Evolutionary conservation across 129 eudicot genomes (phyloP).

Genomic region (Artemisia tridentata): DNA sequence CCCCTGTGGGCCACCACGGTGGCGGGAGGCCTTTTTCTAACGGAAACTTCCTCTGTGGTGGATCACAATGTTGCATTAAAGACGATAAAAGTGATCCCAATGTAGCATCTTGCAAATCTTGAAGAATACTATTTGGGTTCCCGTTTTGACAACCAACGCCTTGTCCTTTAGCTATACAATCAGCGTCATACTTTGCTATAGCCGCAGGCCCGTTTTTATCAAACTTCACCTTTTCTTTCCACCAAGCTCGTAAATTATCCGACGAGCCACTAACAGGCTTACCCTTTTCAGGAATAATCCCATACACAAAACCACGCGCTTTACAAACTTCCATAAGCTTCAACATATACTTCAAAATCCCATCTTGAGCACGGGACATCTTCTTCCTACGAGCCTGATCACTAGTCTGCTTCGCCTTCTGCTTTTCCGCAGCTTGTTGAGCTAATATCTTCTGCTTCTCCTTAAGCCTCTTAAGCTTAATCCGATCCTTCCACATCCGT

Average conservation of each 20-base stretch:
- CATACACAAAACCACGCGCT: conserved; percentile 32
- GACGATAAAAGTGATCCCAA: conserved; percentile 89
- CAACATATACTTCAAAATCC: conserved; percentile 51
- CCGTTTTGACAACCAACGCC: conserved; percentile 39
- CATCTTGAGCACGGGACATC: conserved; percentile 7
- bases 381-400: conserved; percentile 93
- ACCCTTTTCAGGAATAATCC: conserved; percentile 94
- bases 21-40: conserved; percentile 84
- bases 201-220: conserved; percentile 96
- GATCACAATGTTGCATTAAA: conserved; percentile 53
- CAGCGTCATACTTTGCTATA: conserved; percentile 60
- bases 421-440: conserved; percentile 70
- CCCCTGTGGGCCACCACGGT: conserved; percentile 97
- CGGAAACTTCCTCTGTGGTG: conserved; percentile 67
- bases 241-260: conserved; percentile 93
- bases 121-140: conserved; percentile 47
- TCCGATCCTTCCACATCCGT: conserved; percentile 90
- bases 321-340: conserved; percentile 97
- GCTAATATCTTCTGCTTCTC: conserved; percentile 70
- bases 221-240: conserved; percentile 96
- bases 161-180: conserved; percentile 42
- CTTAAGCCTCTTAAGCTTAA: conserved; percentile 68
- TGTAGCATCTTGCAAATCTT: conserved; percentile 93
- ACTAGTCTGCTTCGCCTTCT: conserved; percentile 51
- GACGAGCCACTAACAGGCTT: conserved; percentile 94